These are phyloP conservation scores for Globisporangium nodosum DNA, from an alignment of 352 stramenopile genomes.

Conservation along the genomic window DNA sequence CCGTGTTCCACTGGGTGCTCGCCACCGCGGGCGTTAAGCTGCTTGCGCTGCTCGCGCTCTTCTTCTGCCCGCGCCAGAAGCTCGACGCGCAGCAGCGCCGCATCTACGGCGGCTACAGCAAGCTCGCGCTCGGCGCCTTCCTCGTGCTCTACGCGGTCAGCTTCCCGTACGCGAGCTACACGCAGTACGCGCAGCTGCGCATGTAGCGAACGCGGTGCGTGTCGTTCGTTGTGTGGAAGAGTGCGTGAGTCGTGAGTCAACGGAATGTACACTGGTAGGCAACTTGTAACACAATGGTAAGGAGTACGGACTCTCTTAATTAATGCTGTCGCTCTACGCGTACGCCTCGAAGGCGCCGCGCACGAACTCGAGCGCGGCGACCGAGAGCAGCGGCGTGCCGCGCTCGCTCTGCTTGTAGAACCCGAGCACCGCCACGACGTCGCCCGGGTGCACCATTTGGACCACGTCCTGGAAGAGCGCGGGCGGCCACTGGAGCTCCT, in stretches of 20 bases:
- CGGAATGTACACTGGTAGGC: conserved; percentile 1
- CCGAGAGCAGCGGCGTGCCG: conserved; percentile 36
- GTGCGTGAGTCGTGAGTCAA: too few relatives aligned
- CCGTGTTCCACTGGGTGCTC: conserved; percentile 17
- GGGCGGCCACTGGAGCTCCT: conserved; percentile 24
- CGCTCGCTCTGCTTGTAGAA: conserved; percentile 30
- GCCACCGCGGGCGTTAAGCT: conserved; percentile 14
- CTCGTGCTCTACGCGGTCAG: conserved; percentile 20
- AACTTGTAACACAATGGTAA: not conserved
- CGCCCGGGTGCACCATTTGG: conserved; percentile 30
- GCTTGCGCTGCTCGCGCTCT: conserved; percentile 18
- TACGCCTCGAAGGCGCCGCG: conserved; percentile 36
- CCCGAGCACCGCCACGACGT: conserved; percentile 29
- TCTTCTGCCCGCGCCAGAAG: conserved; percentile 31
- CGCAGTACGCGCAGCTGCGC: conserved; percentile 9
- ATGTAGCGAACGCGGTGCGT: not conserved
- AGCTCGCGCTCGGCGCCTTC: conserved; percentile 16
- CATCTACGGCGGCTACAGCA: conserved; percentile 42
- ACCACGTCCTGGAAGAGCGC: conserved; percentile 21
- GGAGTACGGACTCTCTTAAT: not conserved
- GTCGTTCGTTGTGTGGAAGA: not conserved
- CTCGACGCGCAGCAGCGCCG: conserved; percentile 41
- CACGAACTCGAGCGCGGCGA: conserved; percentile 27
- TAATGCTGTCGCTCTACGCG: conserved; percentile 10
- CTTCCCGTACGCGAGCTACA: conserved; percentile 15